Percentiles rank a stretch among this genome's conserved stretches.
Evolutionary conservation across 2,329 filamentous ascomycete species (phyloP).

Genomic region (Stemphylium lycopersici): DNA sequence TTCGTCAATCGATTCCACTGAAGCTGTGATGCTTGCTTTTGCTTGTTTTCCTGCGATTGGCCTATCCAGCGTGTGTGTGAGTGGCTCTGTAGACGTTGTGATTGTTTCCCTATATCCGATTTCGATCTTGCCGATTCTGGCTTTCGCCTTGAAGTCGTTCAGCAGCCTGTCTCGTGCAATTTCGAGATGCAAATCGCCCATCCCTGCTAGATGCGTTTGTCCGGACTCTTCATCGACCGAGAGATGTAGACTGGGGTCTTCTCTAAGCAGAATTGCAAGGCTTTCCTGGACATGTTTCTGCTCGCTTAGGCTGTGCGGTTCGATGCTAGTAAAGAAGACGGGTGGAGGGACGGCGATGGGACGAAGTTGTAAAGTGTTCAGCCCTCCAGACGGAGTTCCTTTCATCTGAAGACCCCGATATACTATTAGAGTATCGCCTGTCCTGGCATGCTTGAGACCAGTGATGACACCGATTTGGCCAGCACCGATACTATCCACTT

Average conservation of each 20-base stretch:
- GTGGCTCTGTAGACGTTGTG: constrained; percentile 61
- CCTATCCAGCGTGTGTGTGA: constrained; percentile 73
- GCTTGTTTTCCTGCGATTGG: constrained; percentile 80
- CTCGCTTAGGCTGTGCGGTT: constrained; percentile 77
- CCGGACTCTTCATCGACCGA: constrained; percentile 86
- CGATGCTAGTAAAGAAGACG: constrained; percentile 95
- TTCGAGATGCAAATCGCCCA: constrained; percentile 95
- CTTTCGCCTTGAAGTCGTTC: constrained; percentile 87
- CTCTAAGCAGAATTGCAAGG: constrained; percentile 78
- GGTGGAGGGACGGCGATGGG: constrained; percentile 90
- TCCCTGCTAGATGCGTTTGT: constrained; percentile 90
- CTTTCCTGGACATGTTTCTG: constrained; percentile 80
- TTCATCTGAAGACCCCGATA: constrained; percentile 68
- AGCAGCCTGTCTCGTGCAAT: constrained; percentile 88
- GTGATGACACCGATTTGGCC: constrained; percentile 95
- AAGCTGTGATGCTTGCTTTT: constrained; percentile 75
- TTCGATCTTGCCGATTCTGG: constrained; percentile 84
- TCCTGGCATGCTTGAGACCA: constrained; percentile 88
- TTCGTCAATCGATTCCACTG: constrained; percentile 65
- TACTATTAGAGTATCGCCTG: constrained; percentile 87
- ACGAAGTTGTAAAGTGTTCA: constrained; percentile 79
- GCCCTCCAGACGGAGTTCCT: constrained; percentile 68
- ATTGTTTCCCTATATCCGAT: constrained; percentile 93
- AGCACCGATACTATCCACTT: constrained; percentile 77
- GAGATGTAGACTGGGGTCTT: constrained; percentile 91